These are phyloP conservation scores for Apocynum venetum DNA, from an alignment of 257 asterid genomes.

Conservation along the genomic window DNA sequence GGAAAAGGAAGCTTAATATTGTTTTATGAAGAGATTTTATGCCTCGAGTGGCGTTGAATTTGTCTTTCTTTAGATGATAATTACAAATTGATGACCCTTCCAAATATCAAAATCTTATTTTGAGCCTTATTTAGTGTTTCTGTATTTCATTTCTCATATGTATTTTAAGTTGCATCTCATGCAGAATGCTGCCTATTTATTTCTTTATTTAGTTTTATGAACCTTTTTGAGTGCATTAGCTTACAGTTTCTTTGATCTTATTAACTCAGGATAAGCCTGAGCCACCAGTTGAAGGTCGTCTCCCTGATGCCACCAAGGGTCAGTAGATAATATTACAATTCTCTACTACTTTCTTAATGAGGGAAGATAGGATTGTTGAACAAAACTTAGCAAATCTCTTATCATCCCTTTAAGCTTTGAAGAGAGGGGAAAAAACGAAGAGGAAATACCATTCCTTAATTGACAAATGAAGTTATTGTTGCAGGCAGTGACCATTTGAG, in stretches of 20 bases:
- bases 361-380: neutral
- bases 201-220: neutral
- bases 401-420: too few relatives aligned
- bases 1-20: neutral
- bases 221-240: neutral
- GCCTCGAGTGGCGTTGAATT: neutral
- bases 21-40: neutral
- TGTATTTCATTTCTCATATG: neutral
- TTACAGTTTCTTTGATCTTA: neutral
- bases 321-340: constrained; percentile 13
- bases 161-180: neutral
- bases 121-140: neutral
- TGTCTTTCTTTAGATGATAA: neutral
- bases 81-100: neutral
- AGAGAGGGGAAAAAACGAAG: neutral
- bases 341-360: neutral
- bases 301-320: constrained; percentile 94
- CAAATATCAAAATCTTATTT: neutral
- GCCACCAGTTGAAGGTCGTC: constrained; percentile 77
- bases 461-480: neutral
- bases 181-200: neutral
- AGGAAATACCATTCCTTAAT: neutral
- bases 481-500: constrained; percentile 82
- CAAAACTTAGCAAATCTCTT: too few relatives aligned
- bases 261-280: constrained; percentile 57